Percentiles rank a stretch among this genome's conserved stretches.
Conservation (phyloP, 1,139 yeast genomes). For the Hyphopichia burtonii region DNA sequence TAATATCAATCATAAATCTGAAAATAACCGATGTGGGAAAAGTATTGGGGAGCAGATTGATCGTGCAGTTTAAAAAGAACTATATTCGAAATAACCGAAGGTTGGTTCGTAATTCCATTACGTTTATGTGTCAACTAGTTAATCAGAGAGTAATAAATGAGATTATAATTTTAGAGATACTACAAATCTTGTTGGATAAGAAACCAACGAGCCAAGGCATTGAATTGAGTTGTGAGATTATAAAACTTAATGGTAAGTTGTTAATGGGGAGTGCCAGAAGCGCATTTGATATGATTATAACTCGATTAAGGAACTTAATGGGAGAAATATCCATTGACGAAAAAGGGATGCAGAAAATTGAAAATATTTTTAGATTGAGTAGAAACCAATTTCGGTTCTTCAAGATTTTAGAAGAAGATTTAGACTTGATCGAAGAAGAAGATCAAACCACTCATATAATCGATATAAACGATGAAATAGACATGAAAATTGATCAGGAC, state of each 20-base stretch:
- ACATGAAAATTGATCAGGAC: slow-evolving; percentile 49
- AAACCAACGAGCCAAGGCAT: slow-evolving; percentile 49
- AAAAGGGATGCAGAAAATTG: slow-evolving; percentile 49
- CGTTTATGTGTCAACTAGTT: slow-evolving; percentile 61
- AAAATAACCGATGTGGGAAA: slow-evolving; percentile 72
- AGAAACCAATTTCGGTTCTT: slow-evolving; percentile 45
- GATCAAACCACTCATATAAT: slow-evolving; percentile 61
- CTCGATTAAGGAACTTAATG: slow-evolving; percentile 57
- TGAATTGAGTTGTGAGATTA: slow-evolving; percentile 22
- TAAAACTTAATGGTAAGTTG: slow-evolving; percentile 23
- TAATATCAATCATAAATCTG: slow-evolving; percentile 61
- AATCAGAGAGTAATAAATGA: slow-evolving; percentile 68
- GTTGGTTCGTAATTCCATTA: slow-evolving; percentile 39
- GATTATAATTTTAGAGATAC: slow-evolving; percentile 59
- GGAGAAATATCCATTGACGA: slow-evolving; percentile 51
- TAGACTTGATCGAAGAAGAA: slow-evolving; percentile 66
- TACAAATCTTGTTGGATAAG: slow-evolving; percentile 54
- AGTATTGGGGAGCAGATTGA: slow-evolving; percentile 51
- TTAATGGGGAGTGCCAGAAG: slow-evolving; percentile 20
- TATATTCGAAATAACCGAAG: slow-evolving; percentile 49
- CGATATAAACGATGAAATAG: slow-evolving; percentile 46
- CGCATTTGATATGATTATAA: slow-evolving; percentile 52
- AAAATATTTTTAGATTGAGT: slow-evolving; percentile 51
- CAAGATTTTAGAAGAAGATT: slow-evolving; percentile 39
- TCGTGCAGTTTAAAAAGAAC: slow-evolving; percentile 59